phyloP scores from a whole-genome alignment of 306 rosid species.

The Glycine latifolia region DNA sequence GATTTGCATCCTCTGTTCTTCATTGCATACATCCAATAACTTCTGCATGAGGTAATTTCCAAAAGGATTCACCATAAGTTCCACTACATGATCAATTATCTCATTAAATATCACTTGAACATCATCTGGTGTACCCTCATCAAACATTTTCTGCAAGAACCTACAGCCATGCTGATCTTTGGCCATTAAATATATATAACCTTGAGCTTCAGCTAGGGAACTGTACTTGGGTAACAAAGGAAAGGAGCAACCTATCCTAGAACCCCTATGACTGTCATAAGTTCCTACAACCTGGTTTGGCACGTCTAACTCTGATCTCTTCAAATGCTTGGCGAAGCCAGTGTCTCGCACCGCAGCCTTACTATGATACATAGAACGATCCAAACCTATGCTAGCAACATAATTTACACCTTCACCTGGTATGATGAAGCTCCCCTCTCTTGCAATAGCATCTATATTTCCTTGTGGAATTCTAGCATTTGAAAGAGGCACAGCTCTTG shows the following conservation, averaged over 20 bases:
- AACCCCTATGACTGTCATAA: conserved; percentile 39
- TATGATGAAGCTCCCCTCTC: conserved; percentile 65
- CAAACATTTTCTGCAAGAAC: conserved; percentile 54
- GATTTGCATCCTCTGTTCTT: conserved; percentile 60
- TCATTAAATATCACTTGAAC: conserved; percentile 58
- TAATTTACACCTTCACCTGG: conserved; percentile 64
- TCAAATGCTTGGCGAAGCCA: conserved; percentile 37
- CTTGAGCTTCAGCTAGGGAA: conserved; percentile 58
- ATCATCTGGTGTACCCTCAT: conserved; percentile 56
- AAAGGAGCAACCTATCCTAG: conserved; percentile 37
- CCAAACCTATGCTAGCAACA: conserved; percentile 41
- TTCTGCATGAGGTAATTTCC: conserved; percentile 69
- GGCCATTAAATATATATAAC: conserved; percentile 52
- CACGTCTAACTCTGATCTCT: conserved; percentile 38
- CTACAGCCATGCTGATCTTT: conserved; percentile 68
- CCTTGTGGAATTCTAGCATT: conserved; percentile 47
- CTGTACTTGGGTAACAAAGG: conserved; percentile 42
- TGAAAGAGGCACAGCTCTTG: conserved; percentile 48
- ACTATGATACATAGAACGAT: conserved; percentile 44
- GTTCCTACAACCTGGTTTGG: conserved; percentile 32
- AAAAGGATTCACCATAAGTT: conserved; percentile 63
- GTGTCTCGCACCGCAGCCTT: conserved; percentile 42
- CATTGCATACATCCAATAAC: conserved; percentile 64
- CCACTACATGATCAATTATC: conserved; percentile 59
- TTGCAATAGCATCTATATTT: conserved; percentile 50